These are phyloP conservation scores for Alternaria sp. DNA, from an alignment of 2,329 filamentous ascomycete species.

Conservation along the genomic window DNA sequence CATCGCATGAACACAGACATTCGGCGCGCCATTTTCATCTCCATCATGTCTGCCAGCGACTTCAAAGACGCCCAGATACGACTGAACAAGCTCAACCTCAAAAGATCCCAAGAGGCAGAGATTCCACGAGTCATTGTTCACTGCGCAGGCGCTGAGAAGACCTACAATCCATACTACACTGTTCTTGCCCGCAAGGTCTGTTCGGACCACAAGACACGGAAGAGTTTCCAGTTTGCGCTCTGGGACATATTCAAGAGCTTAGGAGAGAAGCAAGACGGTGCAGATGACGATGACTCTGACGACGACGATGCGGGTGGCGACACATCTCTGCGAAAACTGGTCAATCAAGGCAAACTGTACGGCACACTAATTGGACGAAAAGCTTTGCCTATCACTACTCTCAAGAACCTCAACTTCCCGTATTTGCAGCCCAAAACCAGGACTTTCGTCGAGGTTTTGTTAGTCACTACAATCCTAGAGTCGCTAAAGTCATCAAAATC, in stretches of 20 bases:
- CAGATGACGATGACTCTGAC: slow-evolving; percentile 66
- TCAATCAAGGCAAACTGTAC: slow-evolving; percentile 74
- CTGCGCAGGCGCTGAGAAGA: slow-evolving; percentile 81
- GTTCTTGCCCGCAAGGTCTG: slow-evolving; percentile 83
- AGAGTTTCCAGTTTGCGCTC: slow-evolving; percentile 86
- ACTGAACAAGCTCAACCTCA: slow-evolving; percentile 82
- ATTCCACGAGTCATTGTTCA: slow-evolving; percentile 88
- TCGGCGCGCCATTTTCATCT: slow-evolving; percentile 89
- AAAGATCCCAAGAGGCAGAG: slow-evolving; percentile 85
- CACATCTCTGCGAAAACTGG: slow-evolving; percentile 66
- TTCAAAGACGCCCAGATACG: slow-evolving; percentile 84
- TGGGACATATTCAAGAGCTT: slow-evolving; percentile 87
- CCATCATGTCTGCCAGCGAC: slow-evolving; percentile 85
- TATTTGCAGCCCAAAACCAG: slow-evolving; percentile 79
- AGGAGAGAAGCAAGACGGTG: slow-evolving; percentile 77
- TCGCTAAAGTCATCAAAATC: slow-evolving; percentile 62
- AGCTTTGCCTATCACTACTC: slow-evolving; percentile 64
- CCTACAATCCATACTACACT: slow-evolving; percentile 94
- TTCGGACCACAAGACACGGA: slow-evolving; percentile 75
- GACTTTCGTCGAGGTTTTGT: slow-evolving; percentile 80
- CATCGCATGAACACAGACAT: slow-evolving; percentile 89
- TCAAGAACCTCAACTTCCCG: slow-evolving; percentile 79
- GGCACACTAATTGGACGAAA: slow-evolving; percentile 69
- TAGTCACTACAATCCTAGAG: slow-evolving; percentile 78
- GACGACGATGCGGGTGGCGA: slow-evolving; percentile 61